These are phyloP conservation scores for Globisporangium orthogonon DNA, from an alignment of 352 stramenopile species.

Conservation along the genomic window DNA sequence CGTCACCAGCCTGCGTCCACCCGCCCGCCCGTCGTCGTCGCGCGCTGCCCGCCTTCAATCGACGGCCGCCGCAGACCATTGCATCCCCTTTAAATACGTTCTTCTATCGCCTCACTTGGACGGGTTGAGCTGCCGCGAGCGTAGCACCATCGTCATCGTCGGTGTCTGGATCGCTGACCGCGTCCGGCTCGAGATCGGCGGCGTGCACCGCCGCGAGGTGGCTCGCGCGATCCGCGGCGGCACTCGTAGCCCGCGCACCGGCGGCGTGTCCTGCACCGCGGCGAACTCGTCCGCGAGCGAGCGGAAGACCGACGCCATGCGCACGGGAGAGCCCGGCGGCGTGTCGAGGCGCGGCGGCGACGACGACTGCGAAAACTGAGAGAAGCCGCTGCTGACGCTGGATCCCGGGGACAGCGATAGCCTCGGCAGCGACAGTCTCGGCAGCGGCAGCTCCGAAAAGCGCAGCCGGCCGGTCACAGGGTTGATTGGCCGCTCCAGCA, in stretches of 20 bases:
- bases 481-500: slow-evolving; percentile 11
- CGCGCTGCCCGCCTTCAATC: slow-evolving; percentile 8
- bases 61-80: slow-evolving; percentile 1
- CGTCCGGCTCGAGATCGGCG: slow-evolving; percentile 24
- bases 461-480: slow-evolving; percentile 10
- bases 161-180: slow-evolving; percentile 38
- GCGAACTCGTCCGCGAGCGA: slow-evolving; percentile 64
- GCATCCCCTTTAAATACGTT: slow-evolving; percentile 12
- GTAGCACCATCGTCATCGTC: slow-evolving; percentile 44
- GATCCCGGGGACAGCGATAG: slow-evolving; percentile 8
- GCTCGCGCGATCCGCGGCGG: slow-evolving; percentile 44
- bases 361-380: slow-evolving; percentile 16
- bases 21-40: background rate
- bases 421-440: slow-evolving; percentile 6
- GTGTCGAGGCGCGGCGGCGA: slow-evolving; percentile 25
- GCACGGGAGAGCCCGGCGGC: slow-evolving; percentile 20
- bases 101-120: slow-evolving; percentile 31
- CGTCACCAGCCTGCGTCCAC: background rate
- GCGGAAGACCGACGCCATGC: slow-evolving; percentile 35
- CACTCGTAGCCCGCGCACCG: slow-evolving; percentile 29
- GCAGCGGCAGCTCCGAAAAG: slow-evolving; percentile 12
- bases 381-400: slow-evolving; percentile 10
- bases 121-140: slow-evolving; percentile 47
- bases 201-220: slow-evolving; percentile 23
- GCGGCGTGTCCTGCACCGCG: slow-evolving; percentile 49